Percentiles rank a stretch among this genome's conserved stretches.
Evolutionary conservation across 2,329 filamentous ascomycete species (phyloP).

Genomic region (Exophiala xenobiotica): DNA sequence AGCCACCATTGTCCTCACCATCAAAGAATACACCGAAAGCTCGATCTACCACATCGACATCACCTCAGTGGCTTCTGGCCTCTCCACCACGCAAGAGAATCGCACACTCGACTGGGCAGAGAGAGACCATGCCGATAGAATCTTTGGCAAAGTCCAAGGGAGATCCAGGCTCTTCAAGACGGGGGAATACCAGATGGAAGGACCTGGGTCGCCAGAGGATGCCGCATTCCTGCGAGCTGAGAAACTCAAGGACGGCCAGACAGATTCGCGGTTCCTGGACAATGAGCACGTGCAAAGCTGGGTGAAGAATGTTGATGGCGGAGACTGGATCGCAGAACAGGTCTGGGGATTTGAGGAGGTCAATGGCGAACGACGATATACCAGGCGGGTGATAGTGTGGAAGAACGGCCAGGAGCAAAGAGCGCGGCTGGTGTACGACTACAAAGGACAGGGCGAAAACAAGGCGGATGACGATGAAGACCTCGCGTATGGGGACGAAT

Average conservation of each 20-base stretch:
- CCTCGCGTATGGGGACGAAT: constrained; percentile 27
- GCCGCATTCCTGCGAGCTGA: constrained; percentile 42
- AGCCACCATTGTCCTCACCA: constrained; percentile 56
- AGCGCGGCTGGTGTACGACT: constrained; percentile 45
- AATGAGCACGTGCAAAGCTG: constrained; percentile 55
- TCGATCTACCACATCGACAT: constrained; percentile 65
- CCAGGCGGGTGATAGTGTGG: constrained; percentile 43
- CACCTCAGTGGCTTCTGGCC: constrained; percentile 67
- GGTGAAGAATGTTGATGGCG: constrained; percentile 47
- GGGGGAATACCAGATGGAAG: constrained; percentile 43
- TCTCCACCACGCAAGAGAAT: constrained; percentile 64
- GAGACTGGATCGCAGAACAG: constrained; percentile 53
- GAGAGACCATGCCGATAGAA: constrained; percentile 71
- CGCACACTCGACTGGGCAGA: constrained; percentile 58
- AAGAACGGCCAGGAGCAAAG: constrained; percentile 39
- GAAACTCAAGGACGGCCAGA: constrained; percentile 53
- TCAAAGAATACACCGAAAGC: constrained; percentile 48
- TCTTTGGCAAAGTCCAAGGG: constrained; percentile 72
- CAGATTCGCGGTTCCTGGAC: constrained; percentile 60
- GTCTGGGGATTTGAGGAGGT: constrained; percentile 49
- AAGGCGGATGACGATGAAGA: constrained; percentile 21
- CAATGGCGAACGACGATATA: constrained; percentile 43
- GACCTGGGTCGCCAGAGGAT: constrained; percentile 40
- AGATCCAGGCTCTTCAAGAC: constrained; percentile 43
- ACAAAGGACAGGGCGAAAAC: constrained; percentile 27